Base-by-base conservation (phyloP, 495 filamentous ascomycete species). In the Neurospora sp. region DNA sequence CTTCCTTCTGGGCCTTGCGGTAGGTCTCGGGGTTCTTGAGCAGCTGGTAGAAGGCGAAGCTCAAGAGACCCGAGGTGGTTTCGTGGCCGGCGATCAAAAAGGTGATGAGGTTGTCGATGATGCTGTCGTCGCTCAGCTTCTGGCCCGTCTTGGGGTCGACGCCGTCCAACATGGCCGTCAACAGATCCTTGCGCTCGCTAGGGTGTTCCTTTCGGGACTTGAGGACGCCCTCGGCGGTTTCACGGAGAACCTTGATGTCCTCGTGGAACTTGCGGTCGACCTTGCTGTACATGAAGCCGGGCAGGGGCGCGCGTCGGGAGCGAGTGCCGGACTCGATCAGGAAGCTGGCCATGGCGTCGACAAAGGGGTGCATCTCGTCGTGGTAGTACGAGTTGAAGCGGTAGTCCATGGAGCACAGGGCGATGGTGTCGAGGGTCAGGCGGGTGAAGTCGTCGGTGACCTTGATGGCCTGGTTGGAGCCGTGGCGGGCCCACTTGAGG, bases 381-480 rank as follows among this genome's bases (percentile, higher is more conserved):
- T 84, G 83, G 74, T 93, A 93, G 79, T 90, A 93, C 12, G 87
- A 89, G 76, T 94, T 94, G 83, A 94, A 94, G 20, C 92, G 88
- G 59, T 84, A 90, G 39, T 87, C 88, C 90, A 94, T 92, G 0
- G 91, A 81, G 75, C 90, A 93, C 14, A 94, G 84, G 5, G 90
- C 89, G 27, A 94, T 87, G 0, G 90, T 90, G 74, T 94, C 91
- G 14, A 94, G 84, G 3, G 91, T 90, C 46, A 94, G 79, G 11
- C 91, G 87, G 3, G 92, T 94, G 73, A 94, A 93, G 78, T 93
- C 90, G n/a, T 90, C 90, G 0, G 88, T 85, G 2, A 88, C 87
- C 37, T 81, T 79, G 74, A 94, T 92, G 20, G 85, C 81, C 20
- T 84, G 74, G 4, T 82, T 76, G 0, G 88, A 79, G 0, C 91